Evolutionary conservation across 2,329 filamentous ascomycete genomes (phyloP).

Genomic region (Malbranchea zuffiana): DNA sequence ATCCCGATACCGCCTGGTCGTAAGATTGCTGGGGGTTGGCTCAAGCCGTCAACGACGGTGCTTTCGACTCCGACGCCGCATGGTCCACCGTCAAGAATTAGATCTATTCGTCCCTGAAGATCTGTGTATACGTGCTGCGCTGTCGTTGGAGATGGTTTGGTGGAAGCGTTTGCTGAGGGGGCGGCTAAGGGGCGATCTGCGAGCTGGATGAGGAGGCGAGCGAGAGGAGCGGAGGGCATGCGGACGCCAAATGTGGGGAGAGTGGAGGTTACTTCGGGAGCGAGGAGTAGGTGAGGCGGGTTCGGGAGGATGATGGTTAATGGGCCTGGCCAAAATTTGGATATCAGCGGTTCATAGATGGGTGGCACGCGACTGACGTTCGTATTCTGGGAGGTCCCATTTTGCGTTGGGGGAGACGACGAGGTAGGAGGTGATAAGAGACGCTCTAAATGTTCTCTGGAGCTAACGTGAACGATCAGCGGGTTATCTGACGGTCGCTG

Average conservation of each 20-base stretch:
- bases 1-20: conserved; percentile 79
- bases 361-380: conserved; percentile 44
- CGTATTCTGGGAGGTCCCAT: conserved; percentile 23
- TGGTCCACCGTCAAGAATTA: conserved; percentile 79
- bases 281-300: conserved; percentile 57
- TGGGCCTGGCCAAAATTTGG: conserved; percentile 86
- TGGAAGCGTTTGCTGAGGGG: conserved; percentile 89
- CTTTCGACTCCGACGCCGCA: conserved; percentile 90
- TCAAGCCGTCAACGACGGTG: conserved; percentile 88
- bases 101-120: conserved; percentile 65
- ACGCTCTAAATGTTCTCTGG: conserved; percentile 60
- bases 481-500: conserved; percentile 88
- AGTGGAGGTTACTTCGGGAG: conserved; percentile 83
- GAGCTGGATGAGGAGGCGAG: conserved; percentile 72
- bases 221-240: conserved; percentile 78
- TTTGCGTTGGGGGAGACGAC: conserved; percentile 10
- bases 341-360: conserved; percentile 68
- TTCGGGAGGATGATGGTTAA: conserved; percentile 81
- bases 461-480: conserved; percentile 82
- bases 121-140: conserved; percentile 85
- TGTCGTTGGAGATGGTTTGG: conserved; percentile 80
- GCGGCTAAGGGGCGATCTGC: conserved; percentile 72
- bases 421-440: conserved; percentile 40
- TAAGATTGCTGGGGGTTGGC: conserved; percentile 66
- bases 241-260: conserved; percentile 77